Evolutionary conservation across 495 filamentous ascomycete genomes (phyloP), one percentile per base, ranked within the genome.

Genomic region (Xylaria palmicola): DNA sequence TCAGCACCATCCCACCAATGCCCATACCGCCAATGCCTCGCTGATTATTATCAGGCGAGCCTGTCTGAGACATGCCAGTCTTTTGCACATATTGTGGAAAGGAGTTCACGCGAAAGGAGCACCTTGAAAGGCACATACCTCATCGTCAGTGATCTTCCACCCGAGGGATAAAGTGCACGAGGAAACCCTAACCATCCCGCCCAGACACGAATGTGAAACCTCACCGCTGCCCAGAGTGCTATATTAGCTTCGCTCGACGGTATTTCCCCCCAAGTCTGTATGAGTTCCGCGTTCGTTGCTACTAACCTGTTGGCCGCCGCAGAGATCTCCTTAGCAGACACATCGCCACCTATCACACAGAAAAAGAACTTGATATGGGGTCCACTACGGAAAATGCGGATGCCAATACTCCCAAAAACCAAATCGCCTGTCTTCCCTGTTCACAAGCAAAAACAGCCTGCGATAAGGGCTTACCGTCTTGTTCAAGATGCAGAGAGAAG

Each of bases 131-230:
- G 55, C 85, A 88, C 60, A 76, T 87, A 30, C 79, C 85, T 9
- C 82, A 68, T 29, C 85, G 85, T 88, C 71, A 75, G 85, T 73
- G 22, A 39, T 32, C 1, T 29, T 64, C 4, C 30, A 17, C 22
- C 17, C 8, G 1, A 43, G 8, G 24, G 8, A 39, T 27, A 24
- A n/a, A n/a, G n/a, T n/a, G 12, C 7, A 9, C 10, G n/a, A 19
- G 32, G 20, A 7, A 8, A 40, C 36, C 53, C 70, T 78, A 47
- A 78, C 65, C 20, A 34, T 30, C 2, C 15, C 17, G 9, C 5
- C 24, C 24, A 88, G 85, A 88, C 68, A 88, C 85, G 51, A 83
- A 86, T 64, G 81, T 86, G 32, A 88, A 87, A 66, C 86, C 86
- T 1, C 80, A 85, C 67, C 77, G 79, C 64, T 88, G 86, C 63